Evolutionary conservation across 805 yeast genomes (phyloP).

Genomic region (Saturnispora zaruensis): DNA sequence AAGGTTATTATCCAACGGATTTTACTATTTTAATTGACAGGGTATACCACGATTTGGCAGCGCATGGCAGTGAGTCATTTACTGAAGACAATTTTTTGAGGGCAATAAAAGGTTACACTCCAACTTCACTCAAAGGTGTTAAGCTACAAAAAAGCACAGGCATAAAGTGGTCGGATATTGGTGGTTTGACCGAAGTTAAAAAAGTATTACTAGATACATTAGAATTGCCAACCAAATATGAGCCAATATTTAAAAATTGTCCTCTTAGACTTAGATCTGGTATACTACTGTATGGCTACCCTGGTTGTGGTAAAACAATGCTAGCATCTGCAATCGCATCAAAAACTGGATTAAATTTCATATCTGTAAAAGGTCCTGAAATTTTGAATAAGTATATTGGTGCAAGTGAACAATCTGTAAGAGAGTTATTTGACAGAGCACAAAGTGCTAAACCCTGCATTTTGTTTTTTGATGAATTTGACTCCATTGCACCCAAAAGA

Average conservation of each 20-base stretch:
- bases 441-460: slow-evolving; percentile 93
- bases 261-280: slow-evolving; percentile 88
- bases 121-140: slow-evolving; percentile 79
- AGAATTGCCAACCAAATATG: slow-evolving; percentile 96
- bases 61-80: slow-evolving; percentile 11
- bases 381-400: slow-evolving; percentile 92
- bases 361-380: slow-evolving; percentile 93
- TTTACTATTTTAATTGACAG: slow-evolving; percentile 64
- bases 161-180: slow-evolving; percentile 79
- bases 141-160: slow-evolving; percentile 64
- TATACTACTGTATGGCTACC: slow-evolving; percentile 83
- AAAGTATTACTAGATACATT: slow-evolving; percentile 71
- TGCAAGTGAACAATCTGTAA: slow-evolving; percentile 89
- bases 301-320: slow-evolving; percentile 95
- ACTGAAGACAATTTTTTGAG: slow-evolving; percentile 36
- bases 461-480: slow-evolving; percentile 90
- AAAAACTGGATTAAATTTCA: slow-evolving; percentile 88
- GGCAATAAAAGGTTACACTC: slow-evolving; percentile 63
- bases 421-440: slow-evolving; percentile 90
- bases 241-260: slow-evolving; percentile 86
- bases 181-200: slow-evolving; percentile 77
- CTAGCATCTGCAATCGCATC: slow-evolving; percentile 90
- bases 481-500: slow-evolving; percentile 94
- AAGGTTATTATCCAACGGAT: slow-evolving; percentile 85
- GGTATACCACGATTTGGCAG: slow-evolving; percentile 44